Conservation (phyloP, 345 rosid species). For the Limnanthes douglasii region DNA sequence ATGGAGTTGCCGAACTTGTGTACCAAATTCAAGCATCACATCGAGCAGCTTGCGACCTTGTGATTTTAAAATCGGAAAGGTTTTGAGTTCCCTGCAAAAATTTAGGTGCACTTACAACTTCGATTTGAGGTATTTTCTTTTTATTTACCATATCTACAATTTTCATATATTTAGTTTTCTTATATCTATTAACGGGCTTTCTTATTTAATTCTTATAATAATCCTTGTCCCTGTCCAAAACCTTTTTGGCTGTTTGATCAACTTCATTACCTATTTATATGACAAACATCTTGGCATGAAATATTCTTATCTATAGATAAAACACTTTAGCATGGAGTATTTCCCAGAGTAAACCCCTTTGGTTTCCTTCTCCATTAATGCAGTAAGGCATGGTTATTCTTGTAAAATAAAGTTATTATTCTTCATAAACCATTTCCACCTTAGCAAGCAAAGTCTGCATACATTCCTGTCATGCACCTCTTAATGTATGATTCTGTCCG, state of each 20-base stretch:
- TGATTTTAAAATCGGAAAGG: conserved; percentile 82
- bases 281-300: no score
- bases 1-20: conserved; percentile 74
- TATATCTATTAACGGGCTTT: neutral
- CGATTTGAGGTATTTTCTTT: conserved; percentile 38
- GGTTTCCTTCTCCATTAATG: no score
- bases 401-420: no score
- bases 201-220: neutral
- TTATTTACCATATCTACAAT: neutral
- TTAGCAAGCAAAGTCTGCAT: no score
- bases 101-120: conserved; percentile 76
- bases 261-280: no score
- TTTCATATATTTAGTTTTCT: neutral
- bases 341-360: no score
- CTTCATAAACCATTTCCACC: no score
- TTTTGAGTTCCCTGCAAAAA: conserved; percentile 47
- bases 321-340: no score
- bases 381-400: no score
- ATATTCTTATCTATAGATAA: no score
- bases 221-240: neutral
- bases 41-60: conserved; percentile 68
- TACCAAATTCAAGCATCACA: conserved; percentile 40
- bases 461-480: no score
- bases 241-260: neutral
- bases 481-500: no score